A percentile compares a stretch with the other conserved stretches of the same genome.
These are phyloP conservation scores for Tolypocladium paradoxum DNA, from an alignment of 2,329 filamentous ascomycete species.

Conservation along the genomic window DNA sequence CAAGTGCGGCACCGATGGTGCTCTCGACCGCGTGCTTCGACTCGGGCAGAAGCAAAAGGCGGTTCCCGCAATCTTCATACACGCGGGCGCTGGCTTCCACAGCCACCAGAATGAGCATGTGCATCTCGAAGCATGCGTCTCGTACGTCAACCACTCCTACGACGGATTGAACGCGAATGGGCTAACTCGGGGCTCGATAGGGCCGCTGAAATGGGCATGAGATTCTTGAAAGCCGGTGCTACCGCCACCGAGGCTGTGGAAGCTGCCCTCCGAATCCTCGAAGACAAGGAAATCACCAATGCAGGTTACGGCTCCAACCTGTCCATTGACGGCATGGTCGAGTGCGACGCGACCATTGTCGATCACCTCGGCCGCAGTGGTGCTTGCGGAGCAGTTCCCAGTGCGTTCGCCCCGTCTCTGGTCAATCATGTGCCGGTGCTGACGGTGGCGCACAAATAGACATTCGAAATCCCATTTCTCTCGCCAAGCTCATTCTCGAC, in stretches of 20 bases:
- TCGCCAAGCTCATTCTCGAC: constrained; percentile 76
- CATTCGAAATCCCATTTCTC: constrained; percentile 82
- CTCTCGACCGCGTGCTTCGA: constrained; percentile 28
- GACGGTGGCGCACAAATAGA: constrained; percentile 37
- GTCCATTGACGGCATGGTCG: constrained; percentile 78
- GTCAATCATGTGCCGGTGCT: neutral
- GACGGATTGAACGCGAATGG: no score
- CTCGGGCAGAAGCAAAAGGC: constrained; percentile 21
- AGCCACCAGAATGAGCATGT: constrained; percentile 74
- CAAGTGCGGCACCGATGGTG: constrained; percentile 31
- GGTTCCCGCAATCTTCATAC: constrained; percentile 76
- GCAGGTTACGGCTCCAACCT: constrained; percentile 94
- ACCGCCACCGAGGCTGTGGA: constrained; percentile 83
- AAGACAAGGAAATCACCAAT: constrained; percentile 94
- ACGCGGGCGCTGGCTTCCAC: constrained; percentile 92
- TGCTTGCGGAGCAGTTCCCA: constrained; percentile 80
- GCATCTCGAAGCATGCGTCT: constrained; percentile 77
- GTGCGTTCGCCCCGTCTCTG: constrained; percentile 42
- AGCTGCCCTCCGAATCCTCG: constrained; percentile 74
- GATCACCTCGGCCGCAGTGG: constrained; percentile 87
- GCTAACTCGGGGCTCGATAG: constrained; percentile 31
- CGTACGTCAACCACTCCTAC: constrained; percentile 45
- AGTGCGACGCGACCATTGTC: constrained; percentile 89
- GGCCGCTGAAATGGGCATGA: constrained; percentile 77
- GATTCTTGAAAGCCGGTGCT: constrained; percentile 64